Evolutionary conservation across 441 rosid species (phyloP), one percentile per base, ranked within the genome.

Genomic region (Flueggea neowawraea): DNA sequence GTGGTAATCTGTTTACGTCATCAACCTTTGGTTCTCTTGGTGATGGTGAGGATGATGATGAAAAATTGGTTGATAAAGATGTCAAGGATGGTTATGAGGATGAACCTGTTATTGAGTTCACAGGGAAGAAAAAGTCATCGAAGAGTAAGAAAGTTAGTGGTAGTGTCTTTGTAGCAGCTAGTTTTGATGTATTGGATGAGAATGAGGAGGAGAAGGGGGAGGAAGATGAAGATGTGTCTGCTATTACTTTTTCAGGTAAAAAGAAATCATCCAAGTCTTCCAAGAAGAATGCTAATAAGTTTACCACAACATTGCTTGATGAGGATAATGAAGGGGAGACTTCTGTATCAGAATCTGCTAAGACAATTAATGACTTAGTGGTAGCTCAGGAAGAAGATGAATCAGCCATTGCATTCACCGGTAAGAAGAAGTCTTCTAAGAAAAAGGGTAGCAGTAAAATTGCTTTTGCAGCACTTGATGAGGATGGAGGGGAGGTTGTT

Each of bases 341-440:
- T 57, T 73, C 77, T 36, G 66, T 69, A 45, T 60, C 83, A 57
- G 78, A 67, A 62, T 52, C 77, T 15, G 17, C 61, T 55, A 70
- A 56, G 54, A 57, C 59, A 50, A 56, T 54, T 47, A 79, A 73
- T 55, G 85, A 69, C 59, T 48, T 58, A 47, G 56, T 52, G 54
- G 75, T 60, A 54, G 60, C 15, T 31, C 85, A 77, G 58, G 80
- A 76, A 55, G 89, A 80, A 36, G 84, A 82, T 72, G 67, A 55
- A 45, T 43, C 72, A 0, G 71, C 60, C 12, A 53, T 87, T 44
- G 63, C 67, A 49, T 84, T 90, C 72, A 74, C 88, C 0, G 94
- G 96, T 67, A 88, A 86, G 77, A 88, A 91, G 74, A 88, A 88
- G 59, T 75, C 97, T 57, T 86, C 96, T 6, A 86, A 88, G 76